Conservation (phyloP, 139 green algal genomes). For the Nannochloris sp. region DNA sequence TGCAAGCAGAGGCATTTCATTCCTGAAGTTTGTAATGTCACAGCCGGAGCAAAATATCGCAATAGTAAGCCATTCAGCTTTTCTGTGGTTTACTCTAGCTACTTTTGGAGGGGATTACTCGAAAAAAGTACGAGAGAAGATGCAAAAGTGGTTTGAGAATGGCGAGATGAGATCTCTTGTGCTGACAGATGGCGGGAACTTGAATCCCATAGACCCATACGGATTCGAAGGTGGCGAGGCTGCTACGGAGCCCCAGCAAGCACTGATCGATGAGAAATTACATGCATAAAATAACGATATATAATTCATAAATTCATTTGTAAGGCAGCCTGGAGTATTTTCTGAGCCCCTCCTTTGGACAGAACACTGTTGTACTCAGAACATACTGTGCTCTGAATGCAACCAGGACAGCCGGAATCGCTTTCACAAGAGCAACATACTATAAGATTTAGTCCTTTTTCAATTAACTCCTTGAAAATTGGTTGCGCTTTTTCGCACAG, state of each 20-base stretch:
- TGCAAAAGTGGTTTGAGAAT: slow-evolving; percentile 47
- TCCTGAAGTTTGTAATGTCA: slow-evolving; percentile 29
- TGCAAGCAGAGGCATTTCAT: slow-evolving; percentile 25
- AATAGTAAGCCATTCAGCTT: slow-evolving; percentile 45
- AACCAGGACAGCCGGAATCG: slow-evolving; percentile 68
- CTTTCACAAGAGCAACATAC: slow-evolving; percentile 53
- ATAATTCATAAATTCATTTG: background rate
- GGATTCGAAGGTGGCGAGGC: slow-evolving; percentile 1
- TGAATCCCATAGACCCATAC: background rate
- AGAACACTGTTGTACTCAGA: slow-evolving; percentile 67
- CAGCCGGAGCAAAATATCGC: slow-evolving; percentile 41
- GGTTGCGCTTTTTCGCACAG: slow-evolving; percentile 52
- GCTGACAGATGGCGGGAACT: slow-evolving; percentile 30
- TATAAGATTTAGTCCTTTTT: slow-evolving; percentile 61
- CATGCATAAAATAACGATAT: background rate
- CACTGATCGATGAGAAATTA: background rate
- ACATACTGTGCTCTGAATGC: slow-evolving; percentile 79
- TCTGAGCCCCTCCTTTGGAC: slow-evolving; percentile 17
- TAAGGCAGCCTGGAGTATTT: slow-evolving; percentile 26
- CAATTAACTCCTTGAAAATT: slow-evolving; percentile 60
- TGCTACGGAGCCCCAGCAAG: slow-evolving; percentile 8
- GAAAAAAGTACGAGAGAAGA: slow-evolving; percentile 17
- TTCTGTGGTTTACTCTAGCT: slow-evolving; percentile 40
- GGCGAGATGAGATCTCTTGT: slow-evolving; percentile 49
- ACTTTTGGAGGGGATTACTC: slow-evolving; percentile 33